A percentile compares a stretch with the other conserved stretches of the same genome.
phyloP scores from a whole-genome alignment of 257 asterid species.

The Cruciata laevipes region DNA sequence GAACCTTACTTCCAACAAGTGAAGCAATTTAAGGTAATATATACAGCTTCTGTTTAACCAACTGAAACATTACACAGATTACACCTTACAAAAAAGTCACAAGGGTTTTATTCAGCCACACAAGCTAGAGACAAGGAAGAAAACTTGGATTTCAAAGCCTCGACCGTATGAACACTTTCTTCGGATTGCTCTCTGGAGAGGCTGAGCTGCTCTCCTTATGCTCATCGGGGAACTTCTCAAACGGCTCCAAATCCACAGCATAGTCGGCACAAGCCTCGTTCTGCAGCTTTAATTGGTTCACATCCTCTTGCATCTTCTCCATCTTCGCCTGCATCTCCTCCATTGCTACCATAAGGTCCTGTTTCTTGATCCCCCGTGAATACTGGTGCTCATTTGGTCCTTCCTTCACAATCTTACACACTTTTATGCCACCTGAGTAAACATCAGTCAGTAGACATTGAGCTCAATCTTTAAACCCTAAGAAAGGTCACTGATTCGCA shows the following conservation, averaged over 20 bases:
- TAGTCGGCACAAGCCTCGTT: constrained; percentile 17
- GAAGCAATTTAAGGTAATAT: background rate
- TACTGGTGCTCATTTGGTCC: constrained; percentile 29
- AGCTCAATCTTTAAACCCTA: background rate
- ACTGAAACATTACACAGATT: background rate
- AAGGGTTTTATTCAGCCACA: background rate
- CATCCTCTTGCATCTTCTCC: constrained; percentile 47
- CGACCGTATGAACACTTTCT: constrained; percentile 58
- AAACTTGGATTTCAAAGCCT: constrained; percentile 31
- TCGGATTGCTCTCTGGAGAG: constrained; percentile 22
- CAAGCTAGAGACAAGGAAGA: background rate
- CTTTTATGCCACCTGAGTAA: constrained; percentile 34
- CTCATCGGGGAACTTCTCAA: constrained; percentile 29
- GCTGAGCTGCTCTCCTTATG: constrained; percentile 28
- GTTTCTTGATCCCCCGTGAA: constrained; percentile 28
- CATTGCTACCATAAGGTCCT: constrained; percentile 27
- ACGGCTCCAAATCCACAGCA: constrained; percentile 26
- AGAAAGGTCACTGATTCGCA: background rate
- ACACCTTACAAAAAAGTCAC: background rate
- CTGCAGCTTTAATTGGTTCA: constrained; percentile 28
- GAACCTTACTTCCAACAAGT: background rate
- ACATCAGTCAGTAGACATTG: background rate
- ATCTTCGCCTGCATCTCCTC: constrained; percentile 60
- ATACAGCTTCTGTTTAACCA: constrained; percentile 5
- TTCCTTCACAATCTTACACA: constrained; percentile 32